Evolutionary conservation across 768 basidiomycete genomes (phyloP), one percentile per base, ranked within the genome.

Genomic region (Pleurotus platypus): DNA sequence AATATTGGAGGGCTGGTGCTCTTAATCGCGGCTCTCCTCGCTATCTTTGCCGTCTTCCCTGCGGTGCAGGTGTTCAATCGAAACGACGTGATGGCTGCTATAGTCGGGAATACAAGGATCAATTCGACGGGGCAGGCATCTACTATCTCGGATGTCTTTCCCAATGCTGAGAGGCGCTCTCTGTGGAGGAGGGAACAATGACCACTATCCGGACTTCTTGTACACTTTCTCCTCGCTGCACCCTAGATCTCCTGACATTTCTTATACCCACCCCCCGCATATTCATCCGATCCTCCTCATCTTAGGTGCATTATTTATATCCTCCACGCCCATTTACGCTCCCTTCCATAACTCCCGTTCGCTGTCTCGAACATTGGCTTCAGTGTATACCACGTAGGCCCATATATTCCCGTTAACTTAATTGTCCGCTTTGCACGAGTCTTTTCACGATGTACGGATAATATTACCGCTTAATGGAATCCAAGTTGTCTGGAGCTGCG

Each of bases 1-100:
- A 95, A 94, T 70, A 64, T 93, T 40, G 72, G 81, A 30, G 79
- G 85, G 53, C 73, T 96, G 38, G 9, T 87, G 27, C 5, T 86
- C 16, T 75, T 95, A 60, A 69, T 89, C 18, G 20, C 67, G 8
- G 78, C 74, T 1, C 69, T 95, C 55, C 67, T 95, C 55, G 67
- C 67, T 18, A 75, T 96, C 3, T 96, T 95, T 67, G 82, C 90
- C 49, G 80, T 83, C 24, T 94, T 89, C 64, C 94, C 94, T 0
- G 77, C 94, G n/a, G 63, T 69, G 37, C 62, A 61, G 27, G 81
- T 76, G 46, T 77, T 76, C 61, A 64, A 62, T 6, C 67, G 76
- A 57, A 67, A 76, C 55, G 64, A 68, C 0, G 65, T 68, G 22
- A 73, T 69, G 35, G 57, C 61, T 55, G 66, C 78, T 38, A 85